A percentile compares a stretch with the other conserved stretches of the same genome.
Conservation (phyloP, 164 flowering plant genomes). For the Santalum album region DNA sequence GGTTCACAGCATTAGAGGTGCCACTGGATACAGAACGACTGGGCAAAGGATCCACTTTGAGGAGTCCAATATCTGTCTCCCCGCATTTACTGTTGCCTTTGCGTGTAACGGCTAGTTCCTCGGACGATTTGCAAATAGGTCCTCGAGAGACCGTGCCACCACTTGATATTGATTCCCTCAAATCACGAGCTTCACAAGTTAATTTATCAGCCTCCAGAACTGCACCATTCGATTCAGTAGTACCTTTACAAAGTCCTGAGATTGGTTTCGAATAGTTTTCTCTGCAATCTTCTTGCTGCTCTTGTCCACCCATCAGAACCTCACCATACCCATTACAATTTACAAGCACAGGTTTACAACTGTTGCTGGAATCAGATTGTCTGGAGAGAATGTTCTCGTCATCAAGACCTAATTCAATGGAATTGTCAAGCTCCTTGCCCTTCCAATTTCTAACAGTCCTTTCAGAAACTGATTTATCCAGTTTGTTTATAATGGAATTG, state of each 20-base stretch:
- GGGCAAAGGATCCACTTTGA: neutral
- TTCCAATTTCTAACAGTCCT: too few relatives aligned
- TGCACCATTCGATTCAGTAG: neutral
- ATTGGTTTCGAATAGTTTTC: neutral
- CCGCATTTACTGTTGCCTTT: neutral
- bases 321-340: neutral
- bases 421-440: too few relatives aligned
- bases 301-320: neutral
- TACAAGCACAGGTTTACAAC: too few relatives aligned
- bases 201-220: neutral
- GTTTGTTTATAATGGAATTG: too few relatives aligned
- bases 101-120: neutral
- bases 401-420: too few relatives aligned
- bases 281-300: neutral
- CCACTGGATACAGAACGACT: neutral
- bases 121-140: neutral
- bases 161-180: neutral
- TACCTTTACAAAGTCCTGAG: neutral
- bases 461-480: too few relatives aligned
- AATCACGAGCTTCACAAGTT: neutral
- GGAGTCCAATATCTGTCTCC: neutral
- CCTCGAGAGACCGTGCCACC: neutral
- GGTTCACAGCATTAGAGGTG: slow-evolving; percentile 7
- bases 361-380: too few relatives aligned
- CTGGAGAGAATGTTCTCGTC: too few relatives aligned